Base-by-base conservation (phyloP, 345 rosid genomes). In the Lenwebbia sp. region DNA sequence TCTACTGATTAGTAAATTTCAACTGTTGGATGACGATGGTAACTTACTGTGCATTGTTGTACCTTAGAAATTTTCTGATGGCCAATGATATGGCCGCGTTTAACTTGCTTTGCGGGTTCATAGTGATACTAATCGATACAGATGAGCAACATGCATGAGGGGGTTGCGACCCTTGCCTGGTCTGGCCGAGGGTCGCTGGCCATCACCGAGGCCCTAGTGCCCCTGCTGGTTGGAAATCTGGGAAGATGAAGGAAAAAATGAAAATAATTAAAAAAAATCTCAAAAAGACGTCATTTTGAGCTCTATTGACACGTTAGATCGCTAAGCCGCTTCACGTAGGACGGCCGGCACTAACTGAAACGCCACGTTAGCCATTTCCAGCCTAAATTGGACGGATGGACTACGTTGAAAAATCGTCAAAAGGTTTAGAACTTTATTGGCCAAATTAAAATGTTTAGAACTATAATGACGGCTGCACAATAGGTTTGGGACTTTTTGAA, bases 261-360 rank as follows among this genome's bases (percentile, higher is more conserved):
- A 65, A 30, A 65, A 14, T 1, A 60, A 60, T 14, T 13, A 13
- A 0, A 14, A 60, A 14, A 30, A 65, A 7, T 65, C 23, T 65
- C 76, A 30, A 65, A 37, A 15, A 1, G 0, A 65, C 1, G 7
- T 30, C 1, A 2, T 33, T 65, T 33, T 65, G 44, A 30, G 44
- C 12, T 65, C 1, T 10, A 2, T 33, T 8, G 10, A 5, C 76
- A 65, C 6, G 10, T 33, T 0, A 17, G 3, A 17, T 17, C 13
- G 12, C 2, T 14, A 12, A 57, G 2, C 14, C 0, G 4, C 12
- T 3, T 28, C 30, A 26, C 0, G 6, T 33, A 33, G 2, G 41
- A 65, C 4, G 1, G 1, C 4, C 6, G 5, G 15, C 3, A 2
- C 11, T 15, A 0, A 62, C 5, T 30, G 1, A 9, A 65, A 5